phyloP scores from a whole-genome alignment of 78 protist genomes.

The Speleostelium caveatum region DNA sequence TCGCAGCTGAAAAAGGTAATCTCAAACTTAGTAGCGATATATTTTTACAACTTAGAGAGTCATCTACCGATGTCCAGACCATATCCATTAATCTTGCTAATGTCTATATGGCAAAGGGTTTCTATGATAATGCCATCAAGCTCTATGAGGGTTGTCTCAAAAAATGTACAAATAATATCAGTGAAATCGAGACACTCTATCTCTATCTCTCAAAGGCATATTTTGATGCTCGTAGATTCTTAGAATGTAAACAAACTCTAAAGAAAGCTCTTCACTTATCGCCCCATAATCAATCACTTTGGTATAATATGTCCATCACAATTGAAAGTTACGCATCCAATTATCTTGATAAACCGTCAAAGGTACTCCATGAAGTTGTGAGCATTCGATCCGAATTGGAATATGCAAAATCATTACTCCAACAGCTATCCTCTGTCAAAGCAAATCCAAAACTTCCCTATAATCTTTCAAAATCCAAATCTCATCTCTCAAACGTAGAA shows the following conservation, averaged over 20 bases:
- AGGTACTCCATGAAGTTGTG: background rate
- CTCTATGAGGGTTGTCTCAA: slow-evolving; percentile 81
- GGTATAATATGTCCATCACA: slow-evolving; percentile 65
- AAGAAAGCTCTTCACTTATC: slow-evolving; percentile 46
- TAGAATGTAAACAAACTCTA: slow-evolving; percentile 64
- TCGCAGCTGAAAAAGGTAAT: slow-evolving; percentile 77
- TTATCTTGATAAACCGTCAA: background rate
- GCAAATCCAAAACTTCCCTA: slow-evolving; percentile 17
- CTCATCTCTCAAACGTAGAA: slow-evolving; percentile 5
- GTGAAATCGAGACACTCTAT: slow-evolving; percentile 26
- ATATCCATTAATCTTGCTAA: slow-evolving; percentile 62
- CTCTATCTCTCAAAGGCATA: slow-evolving; percentile 78
- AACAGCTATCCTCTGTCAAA: background rate
- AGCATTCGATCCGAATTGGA: background rate
- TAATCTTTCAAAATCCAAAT: background rate
- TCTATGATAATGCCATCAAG: slow-evolving; percentile 54
- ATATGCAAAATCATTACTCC: slow-evolving; percentile 15
- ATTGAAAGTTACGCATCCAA: slow-evolving; percentile 8
- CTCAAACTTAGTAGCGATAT: slow-evolving; percentile 60
- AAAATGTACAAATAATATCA: slow-evolving; percentile 22
- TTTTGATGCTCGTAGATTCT: slow-evolving; percentile 23
- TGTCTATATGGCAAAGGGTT: slow-evolving; percentile 24
- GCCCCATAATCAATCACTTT: slow-evolving; percentile 30
- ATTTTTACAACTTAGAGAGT: slow-evolving; percentile 75
- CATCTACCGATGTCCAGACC: slow-evolving; percentile 28